Conservation (phyloP, 2,329 filamentous ascomycete species). For the Ophiostoma ulmi region DNA sequence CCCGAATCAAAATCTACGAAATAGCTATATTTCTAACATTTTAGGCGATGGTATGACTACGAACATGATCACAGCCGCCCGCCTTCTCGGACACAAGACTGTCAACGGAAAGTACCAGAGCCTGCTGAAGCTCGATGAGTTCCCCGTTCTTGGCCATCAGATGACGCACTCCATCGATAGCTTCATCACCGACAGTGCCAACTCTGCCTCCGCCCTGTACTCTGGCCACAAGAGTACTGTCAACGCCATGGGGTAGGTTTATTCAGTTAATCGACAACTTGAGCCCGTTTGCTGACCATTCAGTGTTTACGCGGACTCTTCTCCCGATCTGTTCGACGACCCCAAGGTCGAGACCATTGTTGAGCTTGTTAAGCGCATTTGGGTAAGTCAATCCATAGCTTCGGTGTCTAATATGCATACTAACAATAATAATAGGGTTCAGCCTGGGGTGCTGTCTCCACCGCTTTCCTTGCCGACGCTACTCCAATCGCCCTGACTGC, state of each 20-base stretch:
- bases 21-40: not conserved
- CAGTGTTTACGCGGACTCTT: conserved; percentile 71
- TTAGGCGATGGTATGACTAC: conserved; percentile 68
- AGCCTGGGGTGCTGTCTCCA: conserved; percentile 64
- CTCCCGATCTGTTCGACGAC: conserved; percentile 67
- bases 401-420: not conserved
- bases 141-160: conserved; percentile 80
- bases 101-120: conserved; percentile 81
- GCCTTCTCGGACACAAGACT: conserved; percentile 73
- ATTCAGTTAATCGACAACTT: not conserved
- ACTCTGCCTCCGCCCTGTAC: conserved; percentile 76
- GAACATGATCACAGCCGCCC: conserved; percentile 75
- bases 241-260: conserved; percentile 57
- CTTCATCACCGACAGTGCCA: conserved; percentile 83
- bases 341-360: conserved; percentile 82
- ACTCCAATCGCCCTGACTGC: conserved; percentile 71
- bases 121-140: conserved; percentile 71
- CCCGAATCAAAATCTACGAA: not conserved
- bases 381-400: conserved; percentile 27
- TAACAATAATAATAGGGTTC: conserved; percentile 36
- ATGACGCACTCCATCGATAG: conserved; percentile 83
- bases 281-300: not conserved
- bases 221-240: conserved; percentile 79
- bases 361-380: conserved; percentile 68
- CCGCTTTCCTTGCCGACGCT: conserved; percentile 76